These are phyloP conservation scores for Eutypa lata DNA, from an alignment of 2,329 filamentous ascomycete species.

Conservation along the genomic window DNA sequence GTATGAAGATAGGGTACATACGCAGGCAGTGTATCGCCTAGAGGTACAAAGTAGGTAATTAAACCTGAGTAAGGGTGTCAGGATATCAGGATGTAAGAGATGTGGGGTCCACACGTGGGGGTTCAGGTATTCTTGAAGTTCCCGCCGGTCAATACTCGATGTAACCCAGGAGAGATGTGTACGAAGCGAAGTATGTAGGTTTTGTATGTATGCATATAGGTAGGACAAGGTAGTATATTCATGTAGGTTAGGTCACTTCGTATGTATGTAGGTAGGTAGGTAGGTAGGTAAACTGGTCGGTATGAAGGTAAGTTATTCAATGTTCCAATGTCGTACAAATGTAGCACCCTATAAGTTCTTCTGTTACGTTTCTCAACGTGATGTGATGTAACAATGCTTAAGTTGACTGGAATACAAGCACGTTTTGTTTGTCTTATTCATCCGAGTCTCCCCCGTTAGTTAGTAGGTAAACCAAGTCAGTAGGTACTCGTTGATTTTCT, in stretches of 20 bases:
- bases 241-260: too few species aligned
- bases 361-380: neutral
- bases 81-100: neutral
- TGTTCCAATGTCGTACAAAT: neutral
- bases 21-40: too few species aligned
- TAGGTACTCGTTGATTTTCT: neutral
- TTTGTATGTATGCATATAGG: neutral
- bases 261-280: neutral
- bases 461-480: too few species aligned
- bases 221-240: too few species aligned
- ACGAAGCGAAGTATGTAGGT: neutral
- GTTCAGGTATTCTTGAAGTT: neutral
- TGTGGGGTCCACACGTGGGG: conserved; percentile 1
- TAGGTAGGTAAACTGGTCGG: neutral
- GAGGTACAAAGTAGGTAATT: too few species aligned
- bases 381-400: neutral
- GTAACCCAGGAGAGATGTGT: neutral
- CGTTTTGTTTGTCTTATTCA: neutral
- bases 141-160: neutral
- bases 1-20: too few species aligned
- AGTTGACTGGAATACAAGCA: neutral
- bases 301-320: neutral
- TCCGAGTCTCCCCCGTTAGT: neutral
- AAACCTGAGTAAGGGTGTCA: neutral
- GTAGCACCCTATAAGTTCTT: neutral